These are phyloP conservation scores for Fistulifera pelliculosa DNA, from an alignment of 108 stramenopile genomes.

Conservation along the genomic window DNA sequence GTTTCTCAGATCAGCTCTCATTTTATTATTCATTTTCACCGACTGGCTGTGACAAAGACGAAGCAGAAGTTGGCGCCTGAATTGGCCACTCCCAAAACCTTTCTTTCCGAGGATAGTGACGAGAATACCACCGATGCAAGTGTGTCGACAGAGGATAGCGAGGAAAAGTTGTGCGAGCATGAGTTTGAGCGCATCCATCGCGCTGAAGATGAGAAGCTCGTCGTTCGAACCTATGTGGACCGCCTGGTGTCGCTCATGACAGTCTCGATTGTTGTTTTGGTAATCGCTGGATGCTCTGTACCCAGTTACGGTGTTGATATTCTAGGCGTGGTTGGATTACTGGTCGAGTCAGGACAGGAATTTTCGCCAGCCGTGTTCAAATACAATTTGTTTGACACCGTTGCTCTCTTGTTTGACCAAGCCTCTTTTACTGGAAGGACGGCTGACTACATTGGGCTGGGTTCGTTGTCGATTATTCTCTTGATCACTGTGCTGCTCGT, in stretches of 20 bases:
- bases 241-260: conserved; percentile 17
- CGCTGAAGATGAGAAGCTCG: conserved; percentile 22
- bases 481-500: conserved; percentile 57
- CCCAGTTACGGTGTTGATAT: conserved; percentile 53
- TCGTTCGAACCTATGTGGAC: conserved; percentile 28
- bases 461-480: conserved; percentile 46
- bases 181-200: conserved; percentile 32
- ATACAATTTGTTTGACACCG: conserved; percentile 50
- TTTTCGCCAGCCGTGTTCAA: conserved; percentile 44
- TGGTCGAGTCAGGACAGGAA: conserved; percentile 60
- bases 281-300: conserved; percentile 49
- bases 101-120: background rate
- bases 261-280: conserved; percentile 23
- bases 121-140: background rate
- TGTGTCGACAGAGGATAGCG: background rate
- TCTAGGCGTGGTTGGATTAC: conserved; percentile 63
- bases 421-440: conserved; percentile 43
- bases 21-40: conserved; percentile 75
- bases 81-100: background rate
- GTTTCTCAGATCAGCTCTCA: conserved; percentile 70
- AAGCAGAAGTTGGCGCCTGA: background rate
- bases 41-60: conserved; percentile 17
- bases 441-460: conserved; percentile 49
- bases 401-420: conserved; percentile 58
- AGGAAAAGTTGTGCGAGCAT: conserved; percentile 17